Base-by-base conservation (phyloP, 768 basidiomycete genomes). In the Arthromyces matolae region DNA sequence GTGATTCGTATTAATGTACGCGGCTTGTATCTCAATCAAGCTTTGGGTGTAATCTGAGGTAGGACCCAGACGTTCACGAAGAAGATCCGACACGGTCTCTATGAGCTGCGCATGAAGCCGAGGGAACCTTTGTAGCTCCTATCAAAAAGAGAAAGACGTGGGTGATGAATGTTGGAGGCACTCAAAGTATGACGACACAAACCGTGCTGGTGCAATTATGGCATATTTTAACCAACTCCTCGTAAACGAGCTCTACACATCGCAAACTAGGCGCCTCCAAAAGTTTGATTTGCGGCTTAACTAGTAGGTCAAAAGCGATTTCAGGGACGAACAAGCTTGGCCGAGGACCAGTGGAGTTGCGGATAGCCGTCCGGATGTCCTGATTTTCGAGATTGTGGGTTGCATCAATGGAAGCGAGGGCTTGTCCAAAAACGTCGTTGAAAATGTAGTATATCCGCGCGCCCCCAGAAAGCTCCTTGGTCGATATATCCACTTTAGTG, bases 381-480 rank as follows among this genome's bases (percentile, higher is more conserved):
- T 89, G 87, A 50, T 89, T 84, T 49, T 93, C 93, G 45, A 99
- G 76, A 62, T 94, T 94, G 39, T 83, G 77, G 12, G 93, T 92
- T 1, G 96, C 85, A 61, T 98, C 89, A 59, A 99, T 91, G 5
- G 81, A 86, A 46, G 83, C 79, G 6, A 99, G 81, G 1, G 95
- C 96, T 42, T 87, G 78, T 1, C 96, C 96, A 61, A 98, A 99
- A 44, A 98, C 82, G 60, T 98, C 96, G 64, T 98, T 93, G 79
- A 99, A 99, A 64, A 99, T 98, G 71, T 98, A 98, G 69, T 98
- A 98, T 68, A 99, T 93, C 45, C 96, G 81, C 19, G 96, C 96
- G 37, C 96, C 96, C 33, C 96, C 96, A 5, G 90, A 97, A 13
- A 99, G 83, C 64, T 99, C 96, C 64, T 99, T 99, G 0, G 96